A percentile compares a stretch with the other conserved stretches of the same genome.
These are phyloP conservation scores for Cryptococcus sp. DNA, from an alignment of 1,284 basidiomycete genomes.

Conservation along the genomic window DNA sequence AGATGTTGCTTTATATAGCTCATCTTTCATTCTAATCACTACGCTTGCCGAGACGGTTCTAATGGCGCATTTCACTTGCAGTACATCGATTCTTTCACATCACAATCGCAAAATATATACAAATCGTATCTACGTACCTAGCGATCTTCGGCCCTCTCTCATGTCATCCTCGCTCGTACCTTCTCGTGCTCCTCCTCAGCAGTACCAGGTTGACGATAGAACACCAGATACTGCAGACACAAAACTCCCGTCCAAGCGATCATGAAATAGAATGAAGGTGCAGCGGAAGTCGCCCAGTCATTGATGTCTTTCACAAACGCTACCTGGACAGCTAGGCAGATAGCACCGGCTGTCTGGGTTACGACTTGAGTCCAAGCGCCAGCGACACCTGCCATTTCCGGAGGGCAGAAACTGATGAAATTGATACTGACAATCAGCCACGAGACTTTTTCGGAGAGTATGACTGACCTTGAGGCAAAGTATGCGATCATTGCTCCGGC, in stretches of 20 bases:
- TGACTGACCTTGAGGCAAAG: constrained; percentile 19
- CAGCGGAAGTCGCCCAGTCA: constrained; percentile 29
- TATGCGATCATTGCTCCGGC: constrained; percentile 23
- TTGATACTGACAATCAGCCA: constrained; percentile 19
- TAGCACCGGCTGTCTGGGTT: constrained; percentile 31
- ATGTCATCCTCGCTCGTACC: constrained; percentile 34
- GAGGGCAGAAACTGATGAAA: constrained; percentile 31
- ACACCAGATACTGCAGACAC: constrained; percentile 22
- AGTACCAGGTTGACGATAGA: constrained; percentile 27
- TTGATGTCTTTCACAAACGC: constrained; percentile 32
- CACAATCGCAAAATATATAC: no score
- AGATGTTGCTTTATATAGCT: no score
- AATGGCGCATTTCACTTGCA: no score
- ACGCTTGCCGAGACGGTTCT: no score
- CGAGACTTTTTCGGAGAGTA: no score
- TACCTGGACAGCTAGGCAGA: constrained; percentile 40
- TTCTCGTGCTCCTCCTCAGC: constrained; percentile 32
- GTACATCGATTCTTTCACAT: no score
- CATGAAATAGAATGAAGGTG: constrained; percentile 33
- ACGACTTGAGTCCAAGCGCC: constrained; percentile 40
- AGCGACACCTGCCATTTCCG: constrained; percentile 43
- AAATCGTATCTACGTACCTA: constrained; percentile 7
- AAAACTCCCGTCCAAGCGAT: constrained; percentile 28
- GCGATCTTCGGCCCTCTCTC: no score
- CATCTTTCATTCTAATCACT: no score